Conservation (phyloP, 2,329 filamentous ascomycete genomes). For the Calonectria hawksworthii region DNA sequence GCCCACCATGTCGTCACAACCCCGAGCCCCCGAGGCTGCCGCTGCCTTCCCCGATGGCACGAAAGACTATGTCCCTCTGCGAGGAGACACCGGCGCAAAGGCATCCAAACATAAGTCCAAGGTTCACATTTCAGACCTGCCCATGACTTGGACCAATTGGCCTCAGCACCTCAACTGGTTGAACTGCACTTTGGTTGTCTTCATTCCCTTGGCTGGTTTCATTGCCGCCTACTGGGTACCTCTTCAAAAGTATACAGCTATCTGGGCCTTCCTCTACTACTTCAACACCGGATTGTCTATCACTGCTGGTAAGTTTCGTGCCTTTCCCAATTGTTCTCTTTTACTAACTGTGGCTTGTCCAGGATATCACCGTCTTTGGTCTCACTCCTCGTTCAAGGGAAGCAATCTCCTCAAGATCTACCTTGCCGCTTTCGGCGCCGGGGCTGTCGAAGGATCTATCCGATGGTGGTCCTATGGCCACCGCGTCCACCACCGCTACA, state of each 20-base stretch:
- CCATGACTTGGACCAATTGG: conserved; percentile 87
- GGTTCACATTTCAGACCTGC: conserved; percentile 83
- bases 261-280: conserved; percentile 84
- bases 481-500: conserved; percentile 90
- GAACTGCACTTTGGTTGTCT: conserved; percentile 84
- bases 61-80: conserved; percentile 67
- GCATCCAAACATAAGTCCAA: conserved; percentile 74
- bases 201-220: conserved; percentile 81
- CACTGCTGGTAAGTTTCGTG: conserved; percentile 72
- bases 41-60: conserved; percentile 66
- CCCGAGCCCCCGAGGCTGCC: conserved; percentile 55
- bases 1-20: conserved; percentile 53
- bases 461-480: conserved; percentile 69
- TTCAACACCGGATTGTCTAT: conserved; percentile 87
- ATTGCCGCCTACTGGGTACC: conserved; percentile 85
- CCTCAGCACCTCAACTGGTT: conserved; percentile 96
- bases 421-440: conserved; percentile 84
- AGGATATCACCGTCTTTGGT: conserved; percentile 80
- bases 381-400: conserved; percentile 87
- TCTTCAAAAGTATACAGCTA: conserved; percentile 76
- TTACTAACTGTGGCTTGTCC: conserved; percentile 12
- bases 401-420: conserved; percentile 82
- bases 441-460: conserved; percentile 87
- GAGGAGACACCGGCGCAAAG: conserved; percentile 51
- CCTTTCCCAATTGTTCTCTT: neutral